phyloP scores from a whole-genome alignment of 164 flowering plant species.

The Malania oleifera region DNA sequence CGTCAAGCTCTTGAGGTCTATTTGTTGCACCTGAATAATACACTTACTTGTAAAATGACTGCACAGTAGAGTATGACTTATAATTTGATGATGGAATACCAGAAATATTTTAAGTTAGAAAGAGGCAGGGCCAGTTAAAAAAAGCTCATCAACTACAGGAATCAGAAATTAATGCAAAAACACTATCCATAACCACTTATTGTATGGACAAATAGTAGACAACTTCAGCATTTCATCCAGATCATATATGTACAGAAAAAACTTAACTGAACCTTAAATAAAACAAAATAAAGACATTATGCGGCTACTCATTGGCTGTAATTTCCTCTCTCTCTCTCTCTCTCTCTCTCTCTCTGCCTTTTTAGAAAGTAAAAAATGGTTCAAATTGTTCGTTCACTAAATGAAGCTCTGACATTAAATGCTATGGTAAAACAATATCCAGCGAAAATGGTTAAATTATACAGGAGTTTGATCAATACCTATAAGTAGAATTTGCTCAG shows the following conservation, averaged over 20 bases:
- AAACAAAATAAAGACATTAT: not conserved
- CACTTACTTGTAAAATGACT: not conserved
- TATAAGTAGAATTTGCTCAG: constrained; percentile 89
- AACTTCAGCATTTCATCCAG: no score
- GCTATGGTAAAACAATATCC: not conserved
- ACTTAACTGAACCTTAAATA: not conserved
- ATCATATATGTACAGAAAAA: no score
- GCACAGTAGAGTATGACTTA: not conserved
- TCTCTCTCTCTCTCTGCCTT: no score
- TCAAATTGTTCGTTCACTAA: no score
- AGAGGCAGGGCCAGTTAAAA: not conserved
- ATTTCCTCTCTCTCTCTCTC: no score
- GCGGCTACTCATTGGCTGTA: not conserved
- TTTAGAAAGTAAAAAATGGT: no score
- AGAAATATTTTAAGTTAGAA: not conserved
- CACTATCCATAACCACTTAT: not conserved
- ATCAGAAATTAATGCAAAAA: not conserved
- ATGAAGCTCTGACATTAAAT: no score
- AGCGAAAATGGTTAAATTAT: no score
- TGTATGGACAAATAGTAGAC: no score
- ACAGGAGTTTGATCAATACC: constrained; percentile 35
- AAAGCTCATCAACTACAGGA: not conserved
- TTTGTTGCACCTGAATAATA: constrained; percentile 85
- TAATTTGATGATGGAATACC: not conserved
- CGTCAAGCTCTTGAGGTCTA: constrained; percentile 98